These are phyloP conservation scores for Leishmania martiniquensis DNA, from an alignment of 208 protist species.

Conservation along the genomic window DNA sequence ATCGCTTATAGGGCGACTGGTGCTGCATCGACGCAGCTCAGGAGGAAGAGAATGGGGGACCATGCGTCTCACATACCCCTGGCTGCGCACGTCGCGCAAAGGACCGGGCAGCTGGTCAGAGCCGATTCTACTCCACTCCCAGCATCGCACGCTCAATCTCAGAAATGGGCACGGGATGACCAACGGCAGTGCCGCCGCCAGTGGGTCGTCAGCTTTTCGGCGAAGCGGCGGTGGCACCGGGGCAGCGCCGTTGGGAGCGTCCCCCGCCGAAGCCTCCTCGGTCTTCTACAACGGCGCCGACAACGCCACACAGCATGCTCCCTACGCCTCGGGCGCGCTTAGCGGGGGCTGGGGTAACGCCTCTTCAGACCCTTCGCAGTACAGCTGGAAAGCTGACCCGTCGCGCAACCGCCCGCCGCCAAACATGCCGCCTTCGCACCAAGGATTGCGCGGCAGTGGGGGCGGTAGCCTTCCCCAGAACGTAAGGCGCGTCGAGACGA, in stretches of 20 bases:
- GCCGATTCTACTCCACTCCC: slow-evolving; percentile 20
- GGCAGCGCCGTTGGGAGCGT: background rate
- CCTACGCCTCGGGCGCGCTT: slow-evolving; percentile 14
- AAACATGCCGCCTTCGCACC: slow-evolving; percentile 8
- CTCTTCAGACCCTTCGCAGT: slow-evolving; percentile 25
- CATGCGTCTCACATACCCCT: slow-evolving; percentile 23
- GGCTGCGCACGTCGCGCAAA: slow-evolving; percentile 59
- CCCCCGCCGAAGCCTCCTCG: slow-evolving; percentile 3
- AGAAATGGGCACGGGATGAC: background rate
- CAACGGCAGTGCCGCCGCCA: background rate
- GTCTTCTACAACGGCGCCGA: slow-evolving; percentile 30
- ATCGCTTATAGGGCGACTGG: background rate
- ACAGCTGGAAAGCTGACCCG: slow-evolving; percentile 59
- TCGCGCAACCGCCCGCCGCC: slow-evolving; percentile 13
- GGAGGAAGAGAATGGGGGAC: background rate
- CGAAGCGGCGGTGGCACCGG: background rate
- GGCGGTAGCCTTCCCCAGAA: slow-evolving; percentile 5
- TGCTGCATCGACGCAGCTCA: background rate
- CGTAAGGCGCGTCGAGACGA: slow-evolving; percentile 15
- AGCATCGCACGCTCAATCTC: slow-evolving; percentile 8
- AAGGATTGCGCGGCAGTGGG: slow-evolving; percentile 11
- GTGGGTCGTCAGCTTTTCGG: slow-evolving; percentile 5
- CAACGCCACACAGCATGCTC: slow-evolving; percentile 26
- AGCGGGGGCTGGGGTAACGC: slow-evolving; percentile 11
- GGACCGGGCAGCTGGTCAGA: slow-evolving; percentile 64